Conservation (phyloP, 2,329 filamentous ascomycete genomes). For the Colletotrichum sp. region DNA sequence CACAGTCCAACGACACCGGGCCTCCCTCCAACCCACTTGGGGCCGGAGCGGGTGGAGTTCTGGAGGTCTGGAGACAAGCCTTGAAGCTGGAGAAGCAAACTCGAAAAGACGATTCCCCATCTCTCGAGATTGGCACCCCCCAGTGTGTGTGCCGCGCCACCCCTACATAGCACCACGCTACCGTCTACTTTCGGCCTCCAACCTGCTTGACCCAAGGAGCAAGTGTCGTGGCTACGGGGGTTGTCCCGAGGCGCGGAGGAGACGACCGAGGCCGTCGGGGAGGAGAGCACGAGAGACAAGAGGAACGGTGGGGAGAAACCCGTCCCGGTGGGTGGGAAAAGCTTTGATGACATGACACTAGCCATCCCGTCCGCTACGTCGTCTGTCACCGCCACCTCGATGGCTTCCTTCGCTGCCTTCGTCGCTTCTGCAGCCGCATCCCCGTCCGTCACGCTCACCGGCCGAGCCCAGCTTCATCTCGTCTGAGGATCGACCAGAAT, state of each 20-base stretch:
- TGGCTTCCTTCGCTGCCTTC: neutral
- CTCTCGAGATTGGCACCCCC: neutral
- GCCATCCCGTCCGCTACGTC: neutral
- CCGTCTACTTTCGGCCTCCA: neutral
- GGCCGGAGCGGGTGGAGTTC: neutral
- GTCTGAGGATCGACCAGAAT: neutral
- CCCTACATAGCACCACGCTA: neutral
- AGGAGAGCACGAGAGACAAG: conserved; percentile 2
- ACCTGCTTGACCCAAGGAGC: neutral
- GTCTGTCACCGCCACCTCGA: conserved; percentile 11
- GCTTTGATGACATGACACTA: conserved; percentile 7
- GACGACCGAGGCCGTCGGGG: neutral
- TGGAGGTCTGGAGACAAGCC: conserved; percentile 16
- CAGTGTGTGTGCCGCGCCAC: conserved; percentile 1
- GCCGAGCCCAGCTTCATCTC: neutral
- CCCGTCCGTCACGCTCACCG: neutral
- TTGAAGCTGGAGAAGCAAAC: conserved; percentile 15
- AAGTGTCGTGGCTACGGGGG: conserved; percentile 2
- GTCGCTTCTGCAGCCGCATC: neutral
- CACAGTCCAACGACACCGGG: conserved; percentile 16
- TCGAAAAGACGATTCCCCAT: conserved; percentile 1
- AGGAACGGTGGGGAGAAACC: neutral
- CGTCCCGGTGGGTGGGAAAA: conserved; percentile 4
- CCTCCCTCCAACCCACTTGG: conserved; percentile 7
- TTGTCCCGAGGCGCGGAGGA: conserved; percentile 4